Evolutionary conservation across 2,329 filamentous ascomycete species (phyloP), one percentile per base, ranked within the genome.

Genomic region (Aphanoascus verrucosus): DNA sequence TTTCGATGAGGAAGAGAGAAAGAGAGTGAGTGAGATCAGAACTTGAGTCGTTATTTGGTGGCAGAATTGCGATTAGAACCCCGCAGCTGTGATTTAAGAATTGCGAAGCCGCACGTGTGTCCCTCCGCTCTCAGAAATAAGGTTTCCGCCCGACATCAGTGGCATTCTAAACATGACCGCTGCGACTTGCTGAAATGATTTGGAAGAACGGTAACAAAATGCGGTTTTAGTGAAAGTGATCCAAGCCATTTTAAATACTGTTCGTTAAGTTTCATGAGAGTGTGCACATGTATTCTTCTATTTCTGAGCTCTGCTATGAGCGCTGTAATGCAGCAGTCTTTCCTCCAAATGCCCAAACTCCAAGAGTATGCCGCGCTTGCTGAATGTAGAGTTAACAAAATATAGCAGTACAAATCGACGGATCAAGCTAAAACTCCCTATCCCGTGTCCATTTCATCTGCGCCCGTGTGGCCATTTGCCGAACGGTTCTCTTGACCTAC

Each of bases 391-490:
- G 14, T 7, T 9, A 40, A 19, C 28, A 35, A 23, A 20, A 35
- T 44, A 20, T n/a, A 6, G 19, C 9, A 8, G 7, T 19, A 37
- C 3, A 11, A 31, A 45, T 14, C 5, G 11, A 28, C 19, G 12
- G 5, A 23, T 5, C 1, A 31, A 5, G 12, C 7, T 17, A 38
- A 11, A 12, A 20, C 8, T 45, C 7, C 3, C 37, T 55, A 59
- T n/a, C 52, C 50, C 12, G 56, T 59, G 28, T 59, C 56, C 57
- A 59, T 59, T 34, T 46, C 55, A 53, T 59, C 54, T 19, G 31
- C 28, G 43, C 40, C 43, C 1, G 41, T 32, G 49, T 45, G 35
- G 42, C 43, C 28, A 40, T 53, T 55, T n/a, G 31, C 34, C 28
- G 43, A 19, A 11, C 48, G 45, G 14, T 58, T 54, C 31, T 19